Conservation (phyloP, 106 monocot species). For the Dendrobium officinale region DNA sequence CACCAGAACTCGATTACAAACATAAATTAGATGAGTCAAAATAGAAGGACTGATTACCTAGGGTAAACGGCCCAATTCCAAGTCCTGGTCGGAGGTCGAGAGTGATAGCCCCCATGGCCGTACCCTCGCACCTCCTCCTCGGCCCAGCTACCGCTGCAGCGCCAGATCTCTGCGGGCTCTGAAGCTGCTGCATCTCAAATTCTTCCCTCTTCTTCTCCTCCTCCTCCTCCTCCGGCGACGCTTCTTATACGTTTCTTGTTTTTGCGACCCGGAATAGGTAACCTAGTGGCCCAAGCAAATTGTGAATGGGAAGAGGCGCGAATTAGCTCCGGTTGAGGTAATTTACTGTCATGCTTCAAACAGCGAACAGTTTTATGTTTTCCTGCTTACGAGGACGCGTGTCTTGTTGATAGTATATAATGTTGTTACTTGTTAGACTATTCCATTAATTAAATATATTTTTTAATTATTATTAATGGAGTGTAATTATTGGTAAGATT, state of each 20-base stretch:
- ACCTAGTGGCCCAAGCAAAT: neutral
- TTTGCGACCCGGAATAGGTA: neutral
- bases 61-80: constrained; percentile 40
- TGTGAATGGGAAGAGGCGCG: neutral
- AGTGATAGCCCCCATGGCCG: constrained; percentile 94
- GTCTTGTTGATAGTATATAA: no score
- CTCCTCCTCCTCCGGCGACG: neutral
- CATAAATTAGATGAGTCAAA: neutral
- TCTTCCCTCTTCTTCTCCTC: neutral
- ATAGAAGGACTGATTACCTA: neutral
- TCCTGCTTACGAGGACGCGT: no score
- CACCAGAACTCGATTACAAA: constrained; percentile 1
- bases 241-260: neutral
- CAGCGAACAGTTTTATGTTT: neutral
- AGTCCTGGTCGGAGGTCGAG: constrained; percentile 86
- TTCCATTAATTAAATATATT: no score
- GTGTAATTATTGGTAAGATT: no score
- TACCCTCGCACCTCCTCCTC: constrained; percentile 80
- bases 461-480: no score
- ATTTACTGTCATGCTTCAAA: neutral
- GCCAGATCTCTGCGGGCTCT: constrained; percentile 31
- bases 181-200: constrained; percentile 18
- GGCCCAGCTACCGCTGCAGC: constrained; percentile 13
- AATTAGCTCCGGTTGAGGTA: neutral
- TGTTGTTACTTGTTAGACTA: no score